Evolutionary conservation across 371 early-diverging fungal species (phyloP).

Genomic region (Aphelidium insulamus): DNA sequence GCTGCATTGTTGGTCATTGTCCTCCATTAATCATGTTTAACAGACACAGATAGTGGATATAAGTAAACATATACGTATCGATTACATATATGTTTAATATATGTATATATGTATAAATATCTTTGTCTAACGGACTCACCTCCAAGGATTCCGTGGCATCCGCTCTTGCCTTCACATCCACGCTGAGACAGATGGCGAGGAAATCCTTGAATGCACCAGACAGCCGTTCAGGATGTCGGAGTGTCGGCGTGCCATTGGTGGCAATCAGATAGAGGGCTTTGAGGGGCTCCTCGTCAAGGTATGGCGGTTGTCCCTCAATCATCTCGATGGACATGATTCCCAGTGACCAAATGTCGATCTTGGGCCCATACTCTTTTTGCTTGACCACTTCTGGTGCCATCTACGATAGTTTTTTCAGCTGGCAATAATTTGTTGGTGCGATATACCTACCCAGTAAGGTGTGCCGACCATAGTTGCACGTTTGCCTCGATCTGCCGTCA

Average conservation of each 20-base stretch:
- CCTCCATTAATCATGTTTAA: not conserved
- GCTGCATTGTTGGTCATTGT: too few relatives aligned
- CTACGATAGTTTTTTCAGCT: constrained; percentile 11
- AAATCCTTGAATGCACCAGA: constrained; percentile 61
- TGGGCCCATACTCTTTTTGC: constrained; percentile 74
- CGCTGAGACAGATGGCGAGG: constrained; percentile 53
- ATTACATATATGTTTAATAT: not conserved
- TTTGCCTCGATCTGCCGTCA: constrained; percentile 50
- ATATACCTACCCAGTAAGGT: constrained; percentile 45
- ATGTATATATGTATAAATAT: not conserved
- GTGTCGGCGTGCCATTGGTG: constrained; percentile 80
- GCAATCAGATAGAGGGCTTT: constrained; percentile 81
- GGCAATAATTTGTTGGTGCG: not conserved
- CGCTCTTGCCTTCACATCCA: constrained; percentile 64
- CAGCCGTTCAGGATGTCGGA: constrained; percentile 69
- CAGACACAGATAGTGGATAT: not conserved
- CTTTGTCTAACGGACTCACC: constrained; percentile 4
- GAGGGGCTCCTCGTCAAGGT: constrained; percentile 74
- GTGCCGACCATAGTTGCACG: constrained; percentile 84
- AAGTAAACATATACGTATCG: not conserved
- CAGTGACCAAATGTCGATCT: constrained; percentile 91
- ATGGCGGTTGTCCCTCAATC: constrained; percentile 85
- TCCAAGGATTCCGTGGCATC: constrained; percentile 49
- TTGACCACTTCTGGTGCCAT: constrained; percentile 94
- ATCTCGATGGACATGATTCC: constrained; percentile 91